Evolutionary conservation across 768 basidiomycete species (phyloP).

Genomic region (Russula ochroleuca): DNA sequence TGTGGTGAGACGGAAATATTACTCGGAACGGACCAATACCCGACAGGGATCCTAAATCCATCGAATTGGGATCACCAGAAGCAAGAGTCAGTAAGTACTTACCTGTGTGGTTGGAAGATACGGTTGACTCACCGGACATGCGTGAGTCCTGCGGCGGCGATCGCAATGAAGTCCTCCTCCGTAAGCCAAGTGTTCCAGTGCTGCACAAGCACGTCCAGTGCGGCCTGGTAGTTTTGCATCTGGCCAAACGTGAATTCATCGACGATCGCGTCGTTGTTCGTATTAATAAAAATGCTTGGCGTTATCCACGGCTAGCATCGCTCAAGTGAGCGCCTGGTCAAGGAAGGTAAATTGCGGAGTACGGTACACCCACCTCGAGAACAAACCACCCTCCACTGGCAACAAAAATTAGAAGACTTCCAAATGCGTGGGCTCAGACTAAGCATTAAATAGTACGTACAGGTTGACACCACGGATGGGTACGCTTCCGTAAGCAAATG

Average conservation of each 20-base stretch:
- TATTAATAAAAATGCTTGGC: conserved; percentile 65
- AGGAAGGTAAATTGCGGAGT: neutral
- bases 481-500: conserved; percentile 37
- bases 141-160: conserved; percentile 61
- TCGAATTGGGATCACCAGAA: neutral
- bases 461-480: conserved; percentile 58
- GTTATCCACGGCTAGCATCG: conserved; percentile 67
- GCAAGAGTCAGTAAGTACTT: neutral
- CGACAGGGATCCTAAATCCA: conserved; percentile 55
- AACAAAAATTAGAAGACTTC: neutral
- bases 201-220: conserved; percentile 42
- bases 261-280: conserved; percentile 50
- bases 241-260: conserved; percentile 63
- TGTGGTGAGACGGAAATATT: conserved; percentile 51
- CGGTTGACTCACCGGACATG: conserved; percentile 54
- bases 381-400: conserved; percentile 62
- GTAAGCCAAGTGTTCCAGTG: conserved; percentile 69
- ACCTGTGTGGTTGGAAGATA: neutral
- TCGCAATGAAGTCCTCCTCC: conserved; percentile 63
- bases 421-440: neutral
- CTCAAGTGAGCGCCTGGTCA: neutral
- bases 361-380: conserved; percentile 43
- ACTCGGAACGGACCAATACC: conserved; percentile 78
- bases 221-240: conserved; percentile 43
- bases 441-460: conserved; percentile 37